Conservation (phyloP, 108 stramenopile species). For the Cyclotella kingstonii region DNA sequence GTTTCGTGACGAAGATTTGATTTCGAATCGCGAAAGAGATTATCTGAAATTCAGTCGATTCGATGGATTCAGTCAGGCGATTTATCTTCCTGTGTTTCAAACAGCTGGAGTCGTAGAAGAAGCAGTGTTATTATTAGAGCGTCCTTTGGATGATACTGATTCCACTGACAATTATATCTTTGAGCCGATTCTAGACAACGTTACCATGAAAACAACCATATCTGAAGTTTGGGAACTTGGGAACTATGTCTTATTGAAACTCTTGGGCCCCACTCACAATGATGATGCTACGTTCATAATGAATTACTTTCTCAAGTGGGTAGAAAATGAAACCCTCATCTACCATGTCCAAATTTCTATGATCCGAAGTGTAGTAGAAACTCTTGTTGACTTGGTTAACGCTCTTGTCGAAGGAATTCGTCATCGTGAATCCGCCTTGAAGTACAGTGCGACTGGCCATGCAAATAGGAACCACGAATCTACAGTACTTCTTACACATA, state of each 20-base stretch:
- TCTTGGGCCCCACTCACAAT: slow-evolving; percentile 84
- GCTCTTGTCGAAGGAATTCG: slow-evolving; percentile 73
- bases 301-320: slow-evolving; percentile 73
- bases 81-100: slow-evolving; percentile 96
- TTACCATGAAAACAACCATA: slow-evolving; percentile 92
- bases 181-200: slow-evolving; percentile 79
- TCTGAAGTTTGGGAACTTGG: slow-evolving; percentile 96
- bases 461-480: slow-evolving; percentile 40
- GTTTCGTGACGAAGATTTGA: slow-evolving; percentile 88
- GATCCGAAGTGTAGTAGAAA: slow-evolving; percentile 54
- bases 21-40: slow-evolving; percentile 90
- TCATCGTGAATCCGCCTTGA: slow-evolving; percentile 61
- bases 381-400: slow-evolving; percentile 63
- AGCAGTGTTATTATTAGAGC: slow-evolving; percentile 78
- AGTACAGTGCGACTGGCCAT: slow-evolving; percentile 45
- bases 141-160: slow-evolving; percentile 68
- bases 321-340: slow-evolving; percentile 63
- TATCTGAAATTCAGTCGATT: slow-evolving; percentile 94
- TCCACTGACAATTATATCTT: slow-evolving; percentile 70
- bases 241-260: slow-evolving; percentile 64
- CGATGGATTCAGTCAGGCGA: slow-evolving; percentile 91
- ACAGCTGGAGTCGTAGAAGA: slow-evolving; percentile 95
- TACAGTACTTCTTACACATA: slow-evolving; percentile 17
- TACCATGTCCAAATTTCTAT: slow-evolving; percentile 61
- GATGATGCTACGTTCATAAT: slow-evolving; percentile 74